Evolutionary conservation across 2,329 filamentous ascomycete species (phyloP).

Genomic region (Curvularia eragrostidis): DNA sequence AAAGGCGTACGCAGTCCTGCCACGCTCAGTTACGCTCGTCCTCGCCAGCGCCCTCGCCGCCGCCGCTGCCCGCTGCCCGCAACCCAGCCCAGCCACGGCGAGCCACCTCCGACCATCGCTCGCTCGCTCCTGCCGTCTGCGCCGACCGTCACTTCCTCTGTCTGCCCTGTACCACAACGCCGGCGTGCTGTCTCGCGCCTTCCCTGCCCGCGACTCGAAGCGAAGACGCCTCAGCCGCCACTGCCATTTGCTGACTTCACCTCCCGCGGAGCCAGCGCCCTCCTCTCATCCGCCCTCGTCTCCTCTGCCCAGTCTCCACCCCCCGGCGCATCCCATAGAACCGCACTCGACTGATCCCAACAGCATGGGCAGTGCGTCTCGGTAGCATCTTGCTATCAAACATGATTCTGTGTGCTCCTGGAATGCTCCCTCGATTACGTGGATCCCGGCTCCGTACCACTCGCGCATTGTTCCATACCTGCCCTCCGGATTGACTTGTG

Average conservation of each 20-base stretch:
- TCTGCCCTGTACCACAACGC: constrained; percentile 17
- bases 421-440: constrained; percentile 48
- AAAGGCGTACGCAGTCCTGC: constrained; percentile 9
- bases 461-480: constrained; percentile 49
- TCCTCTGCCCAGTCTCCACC: constrained; percentile 6
- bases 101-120: neutral
- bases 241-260: constrained; percentile 4
- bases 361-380: constrained; percentile 46
- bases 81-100: neutral
- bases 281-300: constrained; percentile 3
- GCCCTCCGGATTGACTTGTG: constrained; percentile 46
- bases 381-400: constrained; percentile 41
- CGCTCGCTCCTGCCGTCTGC: constrained; percentile 10
- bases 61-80: constrained; percentile 3
- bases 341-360: constrained; percentile 26
- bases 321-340: constrained; percentile 20
- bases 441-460: constrained; percentile 47
- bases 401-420: constrained; percentile 42
- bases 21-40: neutral
- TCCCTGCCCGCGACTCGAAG: constrained; percentile 21
- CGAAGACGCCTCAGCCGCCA: constrained; percentile 22
- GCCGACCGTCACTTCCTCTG: constrained; percentile 9
- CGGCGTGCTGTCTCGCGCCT: constrained; percentile 33
- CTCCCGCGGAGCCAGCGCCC: neutral
- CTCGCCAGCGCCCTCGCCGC: neutral